phyloP scores from a whole-genome alignment of 495 filamentous ascomycete species.

The Pseudevernia furfuracea region DNA sequence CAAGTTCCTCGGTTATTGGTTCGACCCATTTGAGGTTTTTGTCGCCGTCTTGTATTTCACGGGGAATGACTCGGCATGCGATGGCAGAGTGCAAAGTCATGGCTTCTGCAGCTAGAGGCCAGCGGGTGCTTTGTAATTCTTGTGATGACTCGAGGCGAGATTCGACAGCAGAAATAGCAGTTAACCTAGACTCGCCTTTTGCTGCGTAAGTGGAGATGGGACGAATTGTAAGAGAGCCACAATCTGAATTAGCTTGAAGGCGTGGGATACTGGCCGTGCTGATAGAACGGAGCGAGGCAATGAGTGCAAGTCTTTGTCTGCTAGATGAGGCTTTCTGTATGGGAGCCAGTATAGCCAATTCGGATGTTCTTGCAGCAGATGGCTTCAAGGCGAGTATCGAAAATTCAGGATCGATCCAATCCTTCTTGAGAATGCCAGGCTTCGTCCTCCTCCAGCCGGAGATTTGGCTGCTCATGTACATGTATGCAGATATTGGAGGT shows the following conservation, averaged over 20 bases:
- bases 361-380: neutral
- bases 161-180: neutral
- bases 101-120: constrained; percentile 11
- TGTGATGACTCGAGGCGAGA: neutral
- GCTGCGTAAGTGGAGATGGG: neutral
- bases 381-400: constrained; percentile 7
- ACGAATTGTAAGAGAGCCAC: neutral
- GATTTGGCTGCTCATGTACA: constrained; percentile 23
- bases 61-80: constrained; percentile 5
- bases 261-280: constrained; percentile 1
- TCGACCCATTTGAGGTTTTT: neutral
- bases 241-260: neutral
- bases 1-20: constrained; percentile 10
- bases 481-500: constrained; percentile 16
- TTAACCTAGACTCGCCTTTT: neutral
- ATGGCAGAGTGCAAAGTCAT: constrained; percentile 13
- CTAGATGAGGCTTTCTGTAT: neutral
- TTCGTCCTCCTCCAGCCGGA: constrained; percentile 7
- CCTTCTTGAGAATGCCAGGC: constrained; percentile 9
- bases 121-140: constrained; percentile 5
- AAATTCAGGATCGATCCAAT: constrained; percentile 17
- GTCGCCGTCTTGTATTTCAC: neutral
- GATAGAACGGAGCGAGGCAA: neutral
- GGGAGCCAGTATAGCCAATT: neutral
- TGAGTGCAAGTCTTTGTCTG: neutral